Evolutionary conservation across 495 filamentous ascomycete genomes (phyloP).

Genomic region (Cenococcum geophilum): DNA sequence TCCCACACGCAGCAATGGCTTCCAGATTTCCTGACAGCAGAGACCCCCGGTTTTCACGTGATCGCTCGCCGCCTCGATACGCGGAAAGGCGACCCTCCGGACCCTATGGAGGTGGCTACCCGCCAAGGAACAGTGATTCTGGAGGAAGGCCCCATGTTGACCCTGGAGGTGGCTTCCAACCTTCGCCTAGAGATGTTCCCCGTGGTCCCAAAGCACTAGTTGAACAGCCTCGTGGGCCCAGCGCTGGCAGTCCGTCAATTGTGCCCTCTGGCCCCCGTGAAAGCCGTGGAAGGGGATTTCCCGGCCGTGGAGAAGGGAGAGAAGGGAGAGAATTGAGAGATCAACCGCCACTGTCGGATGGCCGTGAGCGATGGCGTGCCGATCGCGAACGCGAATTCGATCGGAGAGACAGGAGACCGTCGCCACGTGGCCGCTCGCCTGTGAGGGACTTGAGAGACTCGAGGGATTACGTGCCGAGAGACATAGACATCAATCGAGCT

Average conservation of each 20-base stretch:
- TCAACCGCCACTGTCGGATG: conserved; percentile 32
- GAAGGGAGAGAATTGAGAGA: conserved; percentile 27
- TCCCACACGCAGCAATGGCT: conserved; percentile 16
- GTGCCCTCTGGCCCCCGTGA: conserved; percentile 28
- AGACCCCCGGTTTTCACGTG: conserved; percentile 17
- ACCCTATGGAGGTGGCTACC: conserved; percentile 18
- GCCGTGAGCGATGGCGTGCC: conserved; percentile 10
- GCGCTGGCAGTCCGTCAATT: conserved; percentile 4
- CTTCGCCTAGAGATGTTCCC: conserved; percentile 19
- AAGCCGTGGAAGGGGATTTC: conserved; percentile 16
- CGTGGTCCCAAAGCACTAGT: conserved; percentile 23
- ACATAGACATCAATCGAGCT: conserved; percentile 43
- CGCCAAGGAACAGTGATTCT: conserved; percentile 17
- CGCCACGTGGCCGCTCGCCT: conserved; percentile 38
- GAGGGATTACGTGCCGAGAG: conserved; percentile 32
- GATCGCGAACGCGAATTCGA: conserved; percentile 41
- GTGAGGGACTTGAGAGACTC: conserved; percentile 35
- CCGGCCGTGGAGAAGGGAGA: conserved; percentile 13
- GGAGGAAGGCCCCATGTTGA: conserved; percentile 12
- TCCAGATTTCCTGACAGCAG: conserved; percentile 28
- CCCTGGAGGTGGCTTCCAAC: conserved; percentile 1
- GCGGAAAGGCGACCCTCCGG: conserved; percentile 21
- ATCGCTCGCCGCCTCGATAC: conserved; percentile 23
- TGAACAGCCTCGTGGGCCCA: conserved; percentile 17
- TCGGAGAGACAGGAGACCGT: conserved; percentile 42